phyloP scores from a whole-genome alignment of 2,329 filamentous ascomycete genomes.

The Colletotrichum sp. region DNA sequence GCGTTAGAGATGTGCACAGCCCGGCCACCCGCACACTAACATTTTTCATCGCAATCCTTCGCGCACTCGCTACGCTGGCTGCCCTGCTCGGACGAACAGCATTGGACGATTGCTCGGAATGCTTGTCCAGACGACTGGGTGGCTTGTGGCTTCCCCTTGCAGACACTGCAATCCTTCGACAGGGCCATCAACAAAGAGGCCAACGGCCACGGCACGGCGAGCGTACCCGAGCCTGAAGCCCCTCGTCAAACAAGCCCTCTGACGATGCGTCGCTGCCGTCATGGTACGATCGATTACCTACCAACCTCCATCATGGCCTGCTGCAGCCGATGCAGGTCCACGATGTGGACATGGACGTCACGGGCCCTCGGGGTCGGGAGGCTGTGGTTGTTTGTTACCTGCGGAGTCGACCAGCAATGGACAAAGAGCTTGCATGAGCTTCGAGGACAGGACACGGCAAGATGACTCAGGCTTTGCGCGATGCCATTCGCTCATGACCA shows the following conservation, averaged over 20 bases:
- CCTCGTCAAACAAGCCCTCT: background rate
- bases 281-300: background rate
- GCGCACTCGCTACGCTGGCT: background rate
- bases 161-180: constrained; percentile 2
- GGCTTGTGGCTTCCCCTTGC: constrained; percentile 14
- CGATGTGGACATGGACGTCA: background rate
- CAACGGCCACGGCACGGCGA: background rate
- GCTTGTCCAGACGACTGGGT: background rate
- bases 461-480: constrained; percentile 6
- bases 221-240: background rate
- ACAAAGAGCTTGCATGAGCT: constrained; percentile 10
- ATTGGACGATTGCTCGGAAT: background rate
- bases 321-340: background rate
- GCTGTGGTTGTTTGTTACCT: background rate
- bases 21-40: background rate
- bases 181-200: background rate
- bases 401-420: background rate
- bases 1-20: constrained; percentile 10
- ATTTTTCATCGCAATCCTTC: background rate
- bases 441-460: background rate
- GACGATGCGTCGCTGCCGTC: background rate
- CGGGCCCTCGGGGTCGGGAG: background rate
- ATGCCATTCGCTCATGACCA: background rate
- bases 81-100: background rate
- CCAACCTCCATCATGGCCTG: background rate